Evolutionary conservation across 2,329 filamentous ascomycete species (phyloP), one percentile per base, ranked within the genome.

Genomic region (Hypoxylon rubiginosum): DNA sequence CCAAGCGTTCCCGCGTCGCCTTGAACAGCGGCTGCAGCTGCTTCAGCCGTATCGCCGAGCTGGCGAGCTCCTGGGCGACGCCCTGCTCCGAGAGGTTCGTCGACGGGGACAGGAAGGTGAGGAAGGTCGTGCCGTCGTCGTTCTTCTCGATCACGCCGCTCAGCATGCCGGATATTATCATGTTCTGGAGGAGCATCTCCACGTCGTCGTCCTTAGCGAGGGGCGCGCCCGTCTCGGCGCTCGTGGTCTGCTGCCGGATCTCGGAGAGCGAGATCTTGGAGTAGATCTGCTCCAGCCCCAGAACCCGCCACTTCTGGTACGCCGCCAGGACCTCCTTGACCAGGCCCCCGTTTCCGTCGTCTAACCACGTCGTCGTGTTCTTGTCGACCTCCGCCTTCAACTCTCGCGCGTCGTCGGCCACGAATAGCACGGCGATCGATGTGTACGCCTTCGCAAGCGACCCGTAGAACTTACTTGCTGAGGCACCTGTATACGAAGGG

Each of bases 241-340:
- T 87, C 54, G 82, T 80, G 0, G 88, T 90, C 45, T 79, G 77
- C 24, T 77, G 71, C 45, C 84, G 82, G 19, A 90, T 77, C 71
- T 88, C 83, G 17, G 82, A 72, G 32, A 90, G 81, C 15, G 85
- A 84, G 34, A 90, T 81, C 67, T 86, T 86, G 57, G 80, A 82
- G 75, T 95, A 97, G 3, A 92, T 89, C 56, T 87, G 86, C 48
- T 90, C 89, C 26, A 98, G 83, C 64, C 89, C 89, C 34, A 91
- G 83, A 62, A 98, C 88, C 64, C 92, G 90, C 82, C 91, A 93
- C 72, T 90, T 89, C 71, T 92, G 89, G 75, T 94, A 92, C 9
- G 91, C 89, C 19, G 86, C 82, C 41, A 91, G 77, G 10, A 95
- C 90, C 76, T 93, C 88, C 4, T 83, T 80, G 11, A 97, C 83